phyloP scores from a whole-genome alignment of 768 basidiomycete genomes.

The Mycena albidolilacea region DNA sequence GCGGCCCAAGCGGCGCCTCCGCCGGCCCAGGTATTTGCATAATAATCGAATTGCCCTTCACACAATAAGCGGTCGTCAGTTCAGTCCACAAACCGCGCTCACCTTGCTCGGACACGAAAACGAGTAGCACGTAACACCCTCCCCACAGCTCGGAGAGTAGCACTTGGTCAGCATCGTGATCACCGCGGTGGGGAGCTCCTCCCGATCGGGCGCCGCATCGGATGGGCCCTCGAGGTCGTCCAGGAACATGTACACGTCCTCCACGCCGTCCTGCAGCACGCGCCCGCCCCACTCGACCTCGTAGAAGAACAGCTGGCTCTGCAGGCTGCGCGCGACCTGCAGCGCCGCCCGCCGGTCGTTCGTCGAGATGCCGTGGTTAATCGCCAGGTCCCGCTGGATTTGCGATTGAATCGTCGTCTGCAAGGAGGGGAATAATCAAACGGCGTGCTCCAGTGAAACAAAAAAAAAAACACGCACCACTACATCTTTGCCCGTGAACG shows the following conservation, averaged over 20 bases:
- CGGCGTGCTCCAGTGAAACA: background rate
- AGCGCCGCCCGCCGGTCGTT: slow-evolving; percentile 88
- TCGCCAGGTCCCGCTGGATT: slow-evolving; percentile 87
- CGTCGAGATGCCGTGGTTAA: slow-evolving; percentile 80
- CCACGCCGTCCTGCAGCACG: slow-evolving; percentile 87
- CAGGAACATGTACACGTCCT: slow-evolving; percentile 94
- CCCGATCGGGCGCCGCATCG: slow-evolving; percentile 72
- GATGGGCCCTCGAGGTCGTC: slow-evolving; percentile 82
- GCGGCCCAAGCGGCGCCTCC: slow-evolving; percentile 52
- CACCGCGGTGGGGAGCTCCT: slow-evolving; percentile 89
- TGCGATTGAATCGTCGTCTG: slow-evolving; percentile 91
- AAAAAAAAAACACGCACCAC: slow-evolving; percentile 71
- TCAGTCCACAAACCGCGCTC: background rate
- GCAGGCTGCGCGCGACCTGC: slow-evolving; percentile 90
- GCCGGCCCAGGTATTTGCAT: slow-evolving; percentile 44
- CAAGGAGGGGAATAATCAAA: slow-evolving; percentile 12
- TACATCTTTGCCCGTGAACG: slow-evolving; percentile 95
- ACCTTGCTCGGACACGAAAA: slow-evolving; percentile 80
- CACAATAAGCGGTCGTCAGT: slow-evolving; percentile 16
- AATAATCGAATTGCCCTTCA: slow-evolving; percentile 51
- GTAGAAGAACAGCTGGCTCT: slow-evolving; percentile 94
- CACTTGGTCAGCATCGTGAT: slow-evolving; percentile 92
- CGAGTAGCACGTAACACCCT: slow-evolving; percentile 86
- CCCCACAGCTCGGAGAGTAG: slow-evolving; percentile 89
- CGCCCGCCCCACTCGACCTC: slow-evolving; percentile 96